These are phyloP conservation scores for Vigna trinervia DNA, from an alignment of 306 rosid genomes.

Conservation along the genomic window DNA sequence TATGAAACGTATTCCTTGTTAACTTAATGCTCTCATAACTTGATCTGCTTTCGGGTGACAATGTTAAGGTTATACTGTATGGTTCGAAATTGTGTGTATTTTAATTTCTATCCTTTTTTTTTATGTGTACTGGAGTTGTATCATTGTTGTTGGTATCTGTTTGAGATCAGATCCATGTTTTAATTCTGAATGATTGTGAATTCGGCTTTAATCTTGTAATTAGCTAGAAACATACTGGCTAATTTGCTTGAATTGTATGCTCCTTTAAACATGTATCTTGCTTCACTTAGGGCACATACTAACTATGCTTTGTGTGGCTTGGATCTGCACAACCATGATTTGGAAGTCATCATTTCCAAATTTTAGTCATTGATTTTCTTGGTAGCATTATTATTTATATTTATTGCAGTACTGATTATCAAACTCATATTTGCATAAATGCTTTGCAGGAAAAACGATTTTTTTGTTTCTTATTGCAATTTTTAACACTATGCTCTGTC, in stretches of 20 bases:
- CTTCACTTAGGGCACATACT: neutral
- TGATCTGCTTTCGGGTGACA: neutral
- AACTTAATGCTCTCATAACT: neutral
- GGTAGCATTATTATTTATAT: neutral
- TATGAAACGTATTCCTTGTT: neutral
- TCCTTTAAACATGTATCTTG: neutral
- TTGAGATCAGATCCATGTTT: slow-evolving; percentile 2
- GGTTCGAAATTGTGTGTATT: neutral
- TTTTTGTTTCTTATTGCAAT: neutral
- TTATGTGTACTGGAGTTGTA: neutral
- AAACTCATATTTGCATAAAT: neutral
- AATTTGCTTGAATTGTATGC: neutral
- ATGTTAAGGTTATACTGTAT: neutral
- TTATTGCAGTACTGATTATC: neutral
- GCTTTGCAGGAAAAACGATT: neutral
- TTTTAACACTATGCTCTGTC: neutral
- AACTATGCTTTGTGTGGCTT: neutral
- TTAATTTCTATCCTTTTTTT: neutral
- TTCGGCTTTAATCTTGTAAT: neutral
- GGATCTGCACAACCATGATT: neutral
- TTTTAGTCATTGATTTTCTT: slow-evolving; percentile 6
- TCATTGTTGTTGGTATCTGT: neutral
- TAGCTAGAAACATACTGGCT: neutral
- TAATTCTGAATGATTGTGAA: neutral
- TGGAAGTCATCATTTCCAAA: neutral